Evolutionary conservation across 495 filamentous ascomycete species (phyloP).

Genomic region (Xylaria grammica): DNA sequence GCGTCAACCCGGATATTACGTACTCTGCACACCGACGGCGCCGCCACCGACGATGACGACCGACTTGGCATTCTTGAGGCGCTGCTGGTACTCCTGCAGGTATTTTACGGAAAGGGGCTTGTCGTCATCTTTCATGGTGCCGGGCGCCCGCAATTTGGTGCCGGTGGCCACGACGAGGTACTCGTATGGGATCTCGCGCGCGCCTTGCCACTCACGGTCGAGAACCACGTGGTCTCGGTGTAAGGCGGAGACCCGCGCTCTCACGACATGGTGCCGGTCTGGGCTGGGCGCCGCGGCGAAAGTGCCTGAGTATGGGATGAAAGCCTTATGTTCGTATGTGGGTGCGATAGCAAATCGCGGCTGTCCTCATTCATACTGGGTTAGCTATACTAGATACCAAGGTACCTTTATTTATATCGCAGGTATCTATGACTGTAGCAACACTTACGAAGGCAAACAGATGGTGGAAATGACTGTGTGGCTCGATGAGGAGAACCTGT

Average conservation of each 20-base stretch:
- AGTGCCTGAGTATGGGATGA: slow-evolving; percentile 55
- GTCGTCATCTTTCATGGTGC: slow-evolving; percentile 52
- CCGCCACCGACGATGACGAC: slow-evolving; percentile 65
- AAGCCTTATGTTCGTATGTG: slow-evolving; percentile 60
- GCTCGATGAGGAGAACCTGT: slow-evolving; percentile 55
- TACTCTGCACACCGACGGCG: slow-evolving; percentile 61
- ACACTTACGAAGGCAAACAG: slow-evolving; percentile 57
- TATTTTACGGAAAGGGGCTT: slow-evolving; percentile 46
- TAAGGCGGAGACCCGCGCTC: slow-evolving; percentile 51
- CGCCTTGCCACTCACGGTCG: slow-evolving; percentile 54
- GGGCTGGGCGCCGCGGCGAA: slow-evolving; percentile 44
- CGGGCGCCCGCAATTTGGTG: slow-evolving; percentile 51
- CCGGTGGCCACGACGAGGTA: slow-evolving; percentile 56
- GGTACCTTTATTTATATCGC: neutral
- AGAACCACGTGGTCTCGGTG: slow-evolving; percentile 45
- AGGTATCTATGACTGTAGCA: neutral
- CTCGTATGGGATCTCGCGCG: slow-evolving; percentile 50
- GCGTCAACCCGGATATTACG: neutral
- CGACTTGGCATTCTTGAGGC: slow-evolving; percentile 40
- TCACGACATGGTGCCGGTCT: slow-evolving; percentile 44
- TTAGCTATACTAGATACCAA: neutral
- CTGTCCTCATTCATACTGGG: slow-evolving; percentile 28
- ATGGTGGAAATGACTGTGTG: slow-evolving; percentile 61
- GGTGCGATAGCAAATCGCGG: slow-evolving; percentile 57
- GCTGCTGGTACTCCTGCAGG: slow-evolving; percentile 41